phyloP scores from a whole-genome alignment of 139 green algal genomes.

The Coelastrella sp. region DNA sequence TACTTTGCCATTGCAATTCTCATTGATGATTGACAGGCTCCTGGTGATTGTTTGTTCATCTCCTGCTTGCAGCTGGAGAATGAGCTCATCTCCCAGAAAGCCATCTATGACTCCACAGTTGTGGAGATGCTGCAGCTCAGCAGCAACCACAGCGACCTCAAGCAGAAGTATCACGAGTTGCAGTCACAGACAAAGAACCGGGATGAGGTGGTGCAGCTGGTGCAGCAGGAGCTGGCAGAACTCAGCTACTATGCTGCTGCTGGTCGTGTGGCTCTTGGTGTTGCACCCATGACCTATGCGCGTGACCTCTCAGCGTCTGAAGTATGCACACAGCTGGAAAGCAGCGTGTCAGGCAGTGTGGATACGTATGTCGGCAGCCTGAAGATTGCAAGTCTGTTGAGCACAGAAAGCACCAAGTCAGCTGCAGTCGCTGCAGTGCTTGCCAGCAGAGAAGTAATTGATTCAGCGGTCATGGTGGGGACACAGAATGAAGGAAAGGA shows the following conservation, averaged over 20 bases:
- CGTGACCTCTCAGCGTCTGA: neutral
- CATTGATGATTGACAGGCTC: neutral
- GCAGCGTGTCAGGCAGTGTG: neutral
- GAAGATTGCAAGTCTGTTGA: neutral
- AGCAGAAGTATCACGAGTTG: constrained; percentile 31
- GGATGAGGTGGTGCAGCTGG: constrained; percentile 47
- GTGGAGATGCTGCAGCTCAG: constrained; percentile 34
- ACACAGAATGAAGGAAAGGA: no score
- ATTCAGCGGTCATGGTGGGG: no score
- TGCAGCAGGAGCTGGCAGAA: constrained; percentile 53
- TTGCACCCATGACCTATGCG: neutral
- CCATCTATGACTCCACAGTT: constrained; percentile 36
- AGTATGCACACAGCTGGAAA: neutral
- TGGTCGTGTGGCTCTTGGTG: constrained; percentile 5
- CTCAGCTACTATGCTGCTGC: constrained; percentile 42
- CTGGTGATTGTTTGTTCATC: neutral
- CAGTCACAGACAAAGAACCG: constrained; percentile 20
- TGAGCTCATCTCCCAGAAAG: constrained; percentile 20
- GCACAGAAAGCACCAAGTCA: neutral
- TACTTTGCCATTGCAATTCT: neutral
- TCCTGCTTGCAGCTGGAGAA: constrained; percentile 15
- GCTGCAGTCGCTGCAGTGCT: neutral
- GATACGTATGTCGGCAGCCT: neutral
- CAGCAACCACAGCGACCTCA: constrained; percentile 25
- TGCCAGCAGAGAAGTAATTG: neutral